These are phyloP conservation scores for Sarocladium brachiariae DNA, from an alignment of 2,329 filamentous ascomycete genomes.

Conservation along the genomic window DNA sequence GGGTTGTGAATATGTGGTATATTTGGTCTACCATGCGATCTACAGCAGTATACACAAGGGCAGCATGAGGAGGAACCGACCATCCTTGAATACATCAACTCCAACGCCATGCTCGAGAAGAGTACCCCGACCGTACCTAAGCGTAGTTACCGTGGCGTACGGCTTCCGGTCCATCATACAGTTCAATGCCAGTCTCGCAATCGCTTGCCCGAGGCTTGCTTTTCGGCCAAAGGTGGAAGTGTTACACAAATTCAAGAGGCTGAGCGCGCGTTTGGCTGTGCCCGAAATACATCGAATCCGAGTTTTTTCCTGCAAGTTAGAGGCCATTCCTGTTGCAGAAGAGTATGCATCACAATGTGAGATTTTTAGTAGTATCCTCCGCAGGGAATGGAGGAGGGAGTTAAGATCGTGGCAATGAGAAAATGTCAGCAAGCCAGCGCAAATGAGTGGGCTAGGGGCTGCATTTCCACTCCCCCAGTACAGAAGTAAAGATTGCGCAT, in stretches of 20 bases:
- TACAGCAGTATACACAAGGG: neutral
- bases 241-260: neutral
- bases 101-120: neutral
- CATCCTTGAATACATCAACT: neutral
- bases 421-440: neutral
- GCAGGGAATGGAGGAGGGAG: too few species aligned
- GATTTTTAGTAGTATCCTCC: too few species aligned
- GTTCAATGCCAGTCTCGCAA: neutral
- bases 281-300: too few species aligned
- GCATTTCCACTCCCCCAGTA: neutral
- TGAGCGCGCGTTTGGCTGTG: too few species aligned
- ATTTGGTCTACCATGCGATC: constrained; percentile 2
- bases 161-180: neutral
- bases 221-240: neutral
- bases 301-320: constrained; percentile 1
- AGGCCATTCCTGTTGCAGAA: neutral
- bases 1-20: neutral
- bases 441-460: neutral
- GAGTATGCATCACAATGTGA: neutral
- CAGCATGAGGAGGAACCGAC: neutral
- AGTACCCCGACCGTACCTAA: neutral
- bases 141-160: neutral
- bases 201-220: neutral
- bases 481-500: neutral
- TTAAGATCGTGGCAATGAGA: neutral